Evolutionary conservation across 2,329 filamentous ascomycete species (phyloP), one percentile per base, ranked within the genome.

Genomic region (Graphiopsis chlorocephala): DNA sequence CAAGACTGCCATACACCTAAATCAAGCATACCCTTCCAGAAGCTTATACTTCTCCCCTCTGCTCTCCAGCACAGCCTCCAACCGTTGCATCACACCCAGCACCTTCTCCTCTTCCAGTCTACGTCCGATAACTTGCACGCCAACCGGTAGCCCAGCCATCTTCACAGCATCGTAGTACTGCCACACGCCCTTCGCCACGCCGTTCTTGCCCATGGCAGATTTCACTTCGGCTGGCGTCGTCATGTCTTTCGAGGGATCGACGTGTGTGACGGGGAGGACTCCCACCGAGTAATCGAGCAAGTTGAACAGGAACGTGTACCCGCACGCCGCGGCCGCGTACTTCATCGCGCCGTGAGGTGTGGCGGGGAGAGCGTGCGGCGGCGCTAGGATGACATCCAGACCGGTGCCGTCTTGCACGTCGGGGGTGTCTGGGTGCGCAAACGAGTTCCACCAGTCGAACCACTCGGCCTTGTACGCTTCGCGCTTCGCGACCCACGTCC

Each of bases 281-380:
- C 93, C 93, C 14, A 86, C 85, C 1, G 90, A 86, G 78, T 97
- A 97, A 75, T 97, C 94, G 57, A 97, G 86, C 72, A 97, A 69
- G 72, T 97, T 97, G 81, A 95, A 98, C 64, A 97, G 78, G 75
- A 97, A 97, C 0, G 93, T 97, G 74, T 98, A 97, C 1, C 92
- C 93, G 72, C 93, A 97, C 69, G 89, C 92, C 67, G 90, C 90
- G 52, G 95, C 88, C 2, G 92, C 92, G 71, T 94, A 88, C 69
- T 87, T 86, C 92, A 97, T 97, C 0, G 88, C 93, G 55, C 88
- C 86, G 74, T 96, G 93, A 0, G 93, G 93, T 3, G 96, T 86
- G 0, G 93, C 93, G 1, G 93, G 93, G 0, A 92, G 96, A 0
- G 93, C 92, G 75, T 97, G 97, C 0, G 89, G 92, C n/a, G 91